Evolutionary conservation across 108 stramenopile genomes (phyloP).

Genomic region (Cyclotella atomus): DNA sequence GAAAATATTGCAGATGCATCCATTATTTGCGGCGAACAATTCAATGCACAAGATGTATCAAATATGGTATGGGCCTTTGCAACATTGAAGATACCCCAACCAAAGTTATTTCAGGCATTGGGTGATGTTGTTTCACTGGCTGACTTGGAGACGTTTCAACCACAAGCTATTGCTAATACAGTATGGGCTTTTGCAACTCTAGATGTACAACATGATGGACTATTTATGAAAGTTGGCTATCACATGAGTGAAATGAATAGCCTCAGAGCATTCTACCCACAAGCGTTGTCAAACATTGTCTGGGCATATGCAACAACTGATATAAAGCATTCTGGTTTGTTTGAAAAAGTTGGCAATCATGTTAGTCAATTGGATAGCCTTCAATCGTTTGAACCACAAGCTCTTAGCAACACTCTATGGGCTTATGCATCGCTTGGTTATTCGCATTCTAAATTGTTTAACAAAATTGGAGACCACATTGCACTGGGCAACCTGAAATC

Average conservation of each 20-base stretch:
- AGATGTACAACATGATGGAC: background rate
- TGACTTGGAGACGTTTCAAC: background rate
- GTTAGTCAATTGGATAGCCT: background rate
- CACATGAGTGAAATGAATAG: background rate
- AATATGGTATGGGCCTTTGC: conserved; percentile 3
- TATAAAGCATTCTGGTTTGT: background rate
- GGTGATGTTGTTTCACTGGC: background rate
- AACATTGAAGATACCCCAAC: background rate
- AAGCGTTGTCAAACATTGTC: background rate
- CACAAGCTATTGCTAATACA: background rate
- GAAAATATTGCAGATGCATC: background rate
- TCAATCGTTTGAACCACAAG: background rate
- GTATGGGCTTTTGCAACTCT: background rate
- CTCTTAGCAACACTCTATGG: background rate
- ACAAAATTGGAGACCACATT: background rate
- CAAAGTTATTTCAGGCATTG: background rate
- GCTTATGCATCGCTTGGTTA: background rate
- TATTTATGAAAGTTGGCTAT: background rate
- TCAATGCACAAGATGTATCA: background rate
- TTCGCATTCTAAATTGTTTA: background rate
- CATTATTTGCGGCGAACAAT: background rate
- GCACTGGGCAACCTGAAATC: background rate
- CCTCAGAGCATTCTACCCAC: background rate
- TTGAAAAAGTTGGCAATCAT: background rate
- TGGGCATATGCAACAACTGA: background rate